Base-by-base conservation (phyloP, 495 filamentous ascomycete species). In the Aspergillus mulundensis region DNA sequence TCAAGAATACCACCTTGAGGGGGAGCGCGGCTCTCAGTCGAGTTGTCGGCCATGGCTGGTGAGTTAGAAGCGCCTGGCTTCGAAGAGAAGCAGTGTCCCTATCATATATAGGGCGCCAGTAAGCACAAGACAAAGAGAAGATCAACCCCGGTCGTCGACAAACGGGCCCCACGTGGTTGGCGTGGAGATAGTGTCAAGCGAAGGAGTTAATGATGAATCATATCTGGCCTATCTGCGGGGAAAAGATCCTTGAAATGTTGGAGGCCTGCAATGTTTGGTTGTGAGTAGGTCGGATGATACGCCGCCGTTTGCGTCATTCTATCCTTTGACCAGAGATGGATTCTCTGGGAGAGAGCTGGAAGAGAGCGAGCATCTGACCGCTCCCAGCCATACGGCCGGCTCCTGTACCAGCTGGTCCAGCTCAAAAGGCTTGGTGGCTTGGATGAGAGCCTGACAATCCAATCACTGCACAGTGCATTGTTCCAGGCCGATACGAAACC, bases 1-100 rank as follows among this genome's bases (percentile, higher is more conserved):
- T 90, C 87, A 18, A 94, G 70, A 53, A 92, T 83, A 25, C 89
- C 88, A 16, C 66, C 71, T 45, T 74, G 71, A 18, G 69, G 63
- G 36, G 44, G 56, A 41, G 60, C 67, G 32, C 56, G 53, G 7
- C 30, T 52, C n/a, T 41, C 25, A 25, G 53, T 58, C 12, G 59
- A 62, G 40, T 62, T 62, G 38, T 47, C 53, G 44, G 62, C 44
- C 62, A 61, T 61, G 44, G 14, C 47, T 48, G 16, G 15, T 18
- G 55, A 24, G 42, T 3, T 43, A 56, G 30, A 49, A 28, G 44
- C 12, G 39, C 41, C 18, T 38, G 28, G n/a, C 38, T 47, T 32
- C 54, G 28, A 50, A 18, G 15, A 39, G 30, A 19, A 39, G 42
- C 25, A 14, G 20, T 25, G 24, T 3, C 18, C 21, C 10, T 44